Evolutionary conservation across 768 basidiomycete species (phyloP).

Genomic region (Mycena filopes): DNA sequence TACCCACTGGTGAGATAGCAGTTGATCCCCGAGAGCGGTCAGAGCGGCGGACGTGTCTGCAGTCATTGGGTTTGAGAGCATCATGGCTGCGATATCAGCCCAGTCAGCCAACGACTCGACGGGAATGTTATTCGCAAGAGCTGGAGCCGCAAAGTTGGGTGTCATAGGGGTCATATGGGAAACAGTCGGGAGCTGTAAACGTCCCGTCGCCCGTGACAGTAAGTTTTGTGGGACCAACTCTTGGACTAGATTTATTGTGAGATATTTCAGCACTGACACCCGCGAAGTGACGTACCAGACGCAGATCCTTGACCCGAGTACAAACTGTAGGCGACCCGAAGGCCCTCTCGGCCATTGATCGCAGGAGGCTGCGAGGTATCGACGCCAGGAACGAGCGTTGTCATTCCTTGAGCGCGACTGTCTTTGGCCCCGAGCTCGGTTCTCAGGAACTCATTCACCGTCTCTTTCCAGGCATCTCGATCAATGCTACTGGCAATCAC

Average conservation of each 20-base stretch:
- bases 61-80: slow-evolving; percentile 75
- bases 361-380: slow-evolving; percentile 36
- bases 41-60: slow-evolving; percentile 79
- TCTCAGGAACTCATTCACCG: slow-evolving; percentile 85
- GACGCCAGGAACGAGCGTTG: slow-evolving; percentile 31
- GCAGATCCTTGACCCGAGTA: slow-evolving; percentile 86
- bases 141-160: slow-evolving; percentile 65
- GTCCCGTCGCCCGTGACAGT: slow-evolving; percentile 53
- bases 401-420: slow-evolving; percentile 28
- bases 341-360: slow-evolving; percentile 70
- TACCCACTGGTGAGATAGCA: slow-evolving; percentile 75
- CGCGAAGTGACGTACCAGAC: slow-evolving; percentile 62
- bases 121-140: slow-evolving; percentile 60
- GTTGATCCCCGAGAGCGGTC: slow-evolving; percentile 85
- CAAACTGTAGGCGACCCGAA: slow-evolving; percentile 84
- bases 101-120: slow-evolving; percentile 76
- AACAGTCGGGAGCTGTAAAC: slow-evolving; percentile 50
- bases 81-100: slow-evolving; percentile 88
- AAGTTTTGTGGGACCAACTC: slow-evolving; percentile 73
- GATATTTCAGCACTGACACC: slow-evolving; percentile 20
- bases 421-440: slow-evolving; percentile 71
- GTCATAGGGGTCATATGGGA: slow-evolving; percentile 66
- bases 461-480: slow-evolving; percentile 93
- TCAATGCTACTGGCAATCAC: slow-evolving; percentile 93
- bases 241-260: slow-evolving; percentile 61